Evolutionary conservation across 305 asterid genomes (phyloP).

Genomic region (Rubia peregrina): DNA sequence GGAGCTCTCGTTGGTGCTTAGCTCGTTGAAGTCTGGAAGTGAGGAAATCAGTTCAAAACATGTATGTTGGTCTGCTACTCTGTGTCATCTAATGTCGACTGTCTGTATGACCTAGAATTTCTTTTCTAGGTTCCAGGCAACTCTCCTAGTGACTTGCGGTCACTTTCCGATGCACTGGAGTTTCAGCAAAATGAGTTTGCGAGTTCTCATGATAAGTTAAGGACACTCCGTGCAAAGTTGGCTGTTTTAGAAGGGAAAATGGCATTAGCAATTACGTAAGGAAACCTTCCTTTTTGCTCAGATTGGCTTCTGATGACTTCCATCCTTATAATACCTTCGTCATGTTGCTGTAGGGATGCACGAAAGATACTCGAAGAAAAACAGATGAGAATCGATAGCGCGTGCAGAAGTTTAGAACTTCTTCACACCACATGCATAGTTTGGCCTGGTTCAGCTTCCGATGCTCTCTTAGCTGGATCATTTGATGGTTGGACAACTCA

Average conservation of each 20-base stretch:
- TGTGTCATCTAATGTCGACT: background rate
- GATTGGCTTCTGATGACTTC: constrained; percentile 1
- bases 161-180: constrained; percentile 71
- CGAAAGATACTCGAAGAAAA: constrained; percentile 45
- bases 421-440: constrained; percentile 50
- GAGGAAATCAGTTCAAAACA: constrained; percentile 31
- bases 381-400: constrained; percentile 49
- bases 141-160: constrained; percentile 31
- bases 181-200: constrained; percentile 74
- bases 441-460: constrained; percentile 74
- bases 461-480: constrained; percentile 73
- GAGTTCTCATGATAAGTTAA: constrained; percentile 52
- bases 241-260: constrained; percentile 78
- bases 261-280: constrained; percentile 61
- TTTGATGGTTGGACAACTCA: constrained; percentile 96
- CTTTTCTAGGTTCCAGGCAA: constrained; percentile 41
- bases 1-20: constrained; percentile 60
- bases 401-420: constrained; percentile 52
- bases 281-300: constrained; percentile 8
- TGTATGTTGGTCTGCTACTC: constrained; percentile 31
- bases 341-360: constrained; percentile 46
- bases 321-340: constrained; percentile 1
- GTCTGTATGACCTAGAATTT: background rate
- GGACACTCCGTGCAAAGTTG: constrained; percentile 65
- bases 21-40: constrained; percentile 46